A percentile compares a stretch with the other conserved stretches of the same genome.
Conservation (phyloP, 164 flowering plant species). For the Hamamelis virginiana region DNA sequence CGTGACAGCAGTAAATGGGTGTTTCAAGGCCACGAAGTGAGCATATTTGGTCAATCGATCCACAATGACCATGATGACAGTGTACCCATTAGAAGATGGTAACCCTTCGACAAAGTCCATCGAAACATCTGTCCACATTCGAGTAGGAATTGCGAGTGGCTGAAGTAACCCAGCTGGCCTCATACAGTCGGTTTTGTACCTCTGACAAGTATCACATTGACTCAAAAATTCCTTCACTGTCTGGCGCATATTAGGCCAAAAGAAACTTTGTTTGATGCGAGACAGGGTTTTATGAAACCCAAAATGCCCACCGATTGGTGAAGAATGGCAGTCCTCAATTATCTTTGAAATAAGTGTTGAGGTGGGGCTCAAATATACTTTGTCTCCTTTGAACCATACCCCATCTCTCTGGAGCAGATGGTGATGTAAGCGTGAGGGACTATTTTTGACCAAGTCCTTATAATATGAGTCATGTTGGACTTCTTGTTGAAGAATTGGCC, state of each 20-base stretch:
- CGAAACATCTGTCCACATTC: background rate
- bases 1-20: background rate
- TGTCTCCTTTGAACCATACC: background rate
- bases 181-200: background rate
- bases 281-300: too few relatives aligned
- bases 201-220: background rate
- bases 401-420: background rate
- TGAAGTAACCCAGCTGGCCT: background rate
- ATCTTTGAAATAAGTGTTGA: background rate
- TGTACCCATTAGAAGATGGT: too few relatives aligned
- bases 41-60: too few relatives aligned
- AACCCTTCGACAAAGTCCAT: constrained; percentile 5
- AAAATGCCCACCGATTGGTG: background rate
- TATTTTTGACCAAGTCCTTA: background rate
- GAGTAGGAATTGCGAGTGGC: background rate
- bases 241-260: background rate
- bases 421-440: background rate
- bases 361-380: background rate
- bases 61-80: too few relatives aligned
- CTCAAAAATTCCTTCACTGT: background rate
- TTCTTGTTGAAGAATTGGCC: too few relatives aligned
- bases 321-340: background rate
- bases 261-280: background rate
- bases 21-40: background rate
- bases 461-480: too few relatives aligned